phyloP scores from a whole-genome alignment of 345 rosid genomes.

The Draba incana region DNA sequence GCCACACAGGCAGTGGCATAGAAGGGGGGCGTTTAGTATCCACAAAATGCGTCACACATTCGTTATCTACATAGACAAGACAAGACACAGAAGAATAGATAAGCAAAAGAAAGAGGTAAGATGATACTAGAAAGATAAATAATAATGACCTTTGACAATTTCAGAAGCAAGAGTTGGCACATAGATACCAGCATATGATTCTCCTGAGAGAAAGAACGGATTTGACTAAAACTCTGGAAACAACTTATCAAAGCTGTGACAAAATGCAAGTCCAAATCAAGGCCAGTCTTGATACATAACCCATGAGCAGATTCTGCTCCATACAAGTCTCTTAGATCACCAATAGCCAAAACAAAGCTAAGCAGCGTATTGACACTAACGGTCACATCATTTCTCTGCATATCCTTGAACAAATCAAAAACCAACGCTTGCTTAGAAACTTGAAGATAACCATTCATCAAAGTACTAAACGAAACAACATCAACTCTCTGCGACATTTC shows the following conservation, averaged over 20 bases:
- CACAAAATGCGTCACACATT: too few species aligned
- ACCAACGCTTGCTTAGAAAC: constrained; percentile 44
- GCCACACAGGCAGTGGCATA: too few species aligned
- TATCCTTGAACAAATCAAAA: constrained; percentile 44
- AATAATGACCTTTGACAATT: constrained; percentile 63
- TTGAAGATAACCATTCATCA: constrained; percentile 57
- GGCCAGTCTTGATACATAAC: constrained; percentile 53
- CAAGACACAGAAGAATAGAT: too few species aligned
- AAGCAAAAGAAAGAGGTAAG: too few species aligned
- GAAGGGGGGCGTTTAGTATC: too few species aligned
- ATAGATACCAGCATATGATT: constrained; percentile 91
- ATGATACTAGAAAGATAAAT: background rate
- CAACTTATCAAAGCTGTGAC: constrained; percentile 58
- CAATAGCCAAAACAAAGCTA: constrained; percentile 43
- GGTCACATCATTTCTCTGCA: constrained; percentile 39
- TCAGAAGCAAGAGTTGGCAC: constrained; percentile 83
- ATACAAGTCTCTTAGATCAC: constrained; percentile 46
- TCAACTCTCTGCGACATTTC: constrained; percentile 53
- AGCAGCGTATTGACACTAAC: constrained; percentile 50
- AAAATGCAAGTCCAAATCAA: constrained; percentile 46
- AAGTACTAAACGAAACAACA: constrained; percentile 56
- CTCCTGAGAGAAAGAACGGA: constrained; percentile 84
- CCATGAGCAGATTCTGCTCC: constrained; percentile 54
- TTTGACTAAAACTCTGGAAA: constrained; percentile 80
- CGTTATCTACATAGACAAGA: too few species aligned